phyloP scores from a whole-genome alignment of 192 early-diverging fungal species.

The Cetraspora pellucida region DNA sequence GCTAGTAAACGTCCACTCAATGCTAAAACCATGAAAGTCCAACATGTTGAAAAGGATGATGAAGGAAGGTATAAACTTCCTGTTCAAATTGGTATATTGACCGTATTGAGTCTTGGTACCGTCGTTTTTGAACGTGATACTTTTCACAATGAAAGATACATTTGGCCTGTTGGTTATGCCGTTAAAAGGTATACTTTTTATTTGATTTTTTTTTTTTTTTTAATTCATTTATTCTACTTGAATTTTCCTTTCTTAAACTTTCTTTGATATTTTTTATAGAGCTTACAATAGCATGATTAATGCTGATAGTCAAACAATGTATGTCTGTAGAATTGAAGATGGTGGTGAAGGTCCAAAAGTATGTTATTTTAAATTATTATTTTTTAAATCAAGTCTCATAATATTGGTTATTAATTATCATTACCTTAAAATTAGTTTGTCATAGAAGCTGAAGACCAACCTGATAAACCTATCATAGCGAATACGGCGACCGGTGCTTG shows the following conservation, averaged over 20 bases:
- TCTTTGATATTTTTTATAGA: slow-evolving; percentile 35
- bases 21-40: slow-evolving; percentile 39
- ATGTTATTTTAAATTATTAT: slow-evolving; percentile 6
- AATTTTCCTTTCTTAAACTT: background rate
- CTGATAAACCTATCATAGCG: slow-evolving; percentile 69
- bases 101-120: slow-evolving; percentile 69
- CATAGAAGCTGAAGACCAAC: slow-evolving; percentile 80
- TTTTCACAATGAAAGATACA: slow-evolving; percentile 90
- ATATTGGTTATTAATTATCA: too few species aligned
- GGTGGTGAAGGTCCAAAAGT: slow-evolving; percentile 71
- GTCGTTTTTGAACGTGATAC: slow-evolving; percentile 74
- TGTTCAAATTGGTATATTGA: slow-evolving; percentile 76
- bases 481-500: slow-evolving; percentile 89
- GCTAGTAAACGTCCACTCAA: slow-evolving; percentile 32
- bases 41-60: slow-evolving; percentile 58
- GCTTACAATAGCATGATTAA: slow-evolving; percentile 62
- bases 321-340: slow-evolving; percentile 78
- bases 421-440: slow-evolving; percentile 83
- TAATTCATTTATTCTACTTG: too few species aligned
- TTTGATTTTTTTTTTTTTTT: background rate
- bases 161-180: slow-evolving; percentile 89
- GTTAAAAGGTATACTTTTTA: slow-evolving; percentile 46
- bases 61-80: slow-evolving; percentile 76
- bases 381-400: too few species aligned
- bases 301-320: slow-evolving; percentile 54